These are phyloP conservation scores for Cantharellus anzutake DNA, from an alignment of 768 basidiomycete species.

Conservation along the genomic window DNA sequence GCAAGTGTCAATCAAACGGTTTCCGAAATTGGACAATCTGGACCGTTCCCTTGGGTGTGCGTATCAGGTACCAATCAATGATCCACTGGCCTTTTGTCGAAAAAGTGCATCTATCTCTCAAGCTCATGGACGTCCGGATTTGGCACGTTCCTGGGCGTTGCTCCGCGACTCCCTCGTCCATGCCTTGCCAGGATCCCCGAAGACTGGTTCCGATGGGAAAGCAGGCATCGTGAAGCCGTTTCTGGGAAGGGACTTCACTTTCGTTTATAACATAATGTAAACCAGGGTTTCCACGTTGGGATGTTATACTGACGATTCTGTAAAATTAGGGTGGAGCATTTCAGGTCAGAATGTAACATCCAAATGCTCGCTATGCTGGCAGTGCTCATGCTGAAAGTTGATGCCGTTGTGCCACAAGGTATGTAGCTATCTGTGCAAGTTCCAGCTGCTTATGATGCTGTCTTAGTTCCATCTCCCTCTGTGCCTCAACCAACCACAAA, in stretches of 20 bases:
- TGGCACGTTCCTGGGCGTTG: conserved; percentile 46
- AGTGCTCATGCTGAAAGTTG: conserved; percentile 39
- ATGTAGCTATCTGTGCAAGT: neutral
- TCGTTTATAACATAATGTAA: neutral
- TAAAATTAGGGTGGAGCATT: conserved; percentile 26
- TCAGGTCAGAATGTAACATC: conserved; percentile 12
- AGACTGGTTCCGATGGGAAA: neutral
- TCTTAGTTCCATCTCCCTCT: neutral
- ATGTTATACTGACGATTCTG: conserved; percentile 26
- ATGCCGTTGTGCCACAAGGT: conserved; percentile 4
- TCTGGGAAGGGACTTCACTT: neutral
- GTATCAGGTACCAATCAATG: conserved; percentile 32
- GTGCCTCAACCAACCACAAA: neutral
- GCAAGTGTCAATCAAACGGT: conserved; percentile 4
- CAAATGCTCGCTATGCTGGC: conserved; percentile 72
- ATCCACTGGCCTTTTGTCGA: conserved; percentile 32
- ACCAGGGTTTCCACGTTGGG: neutral
- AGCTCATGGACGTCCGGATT: conserved; percentile 40
- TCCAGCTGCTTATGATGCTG: neutral
- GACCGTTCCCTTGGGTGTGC: conserved; percentile 39
- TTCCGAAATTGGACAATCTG: conserved; percentile 29
- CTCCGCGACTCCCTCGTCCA: conserved; percentile 29
- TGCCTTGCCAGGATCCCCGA: neutral
- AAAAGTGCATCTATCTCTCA: conserved; percentile 43
- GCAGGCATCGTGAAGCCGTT: neutral